phyloP scores from a whole-genome alignment of 1,284 basidiomycete species.

The Naganishia liquefaciens region DNA sequence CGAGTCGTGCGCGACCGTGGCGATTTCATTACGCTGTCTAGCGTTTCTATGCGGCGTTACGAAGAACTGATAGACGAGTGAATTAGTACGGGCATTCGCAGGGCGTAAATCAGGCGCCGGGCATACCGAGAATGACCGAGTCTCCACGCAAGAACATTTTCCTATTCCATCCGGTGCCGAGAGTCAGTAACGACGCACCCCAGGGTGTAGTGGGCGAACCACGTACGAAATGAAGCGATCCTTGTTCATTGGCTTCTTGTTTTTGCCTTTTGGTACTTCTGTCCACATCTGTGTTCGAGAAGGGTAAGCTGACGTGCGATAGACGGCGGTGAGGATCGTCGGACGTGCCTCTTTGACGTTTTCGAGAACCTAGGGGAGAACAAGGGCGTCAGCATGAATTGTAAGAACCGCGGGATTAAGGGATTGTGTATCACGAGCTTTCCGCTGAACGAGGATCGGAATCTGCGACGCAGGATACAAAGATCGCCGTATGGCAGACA shows the following conservation, averaged over 20 bases:
- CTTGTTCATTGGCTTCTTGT: constrained; percentile 98
- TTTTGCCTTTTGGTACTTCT: constrained; percentile 95
- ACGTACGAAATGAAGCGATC: constrained; percentile 98
- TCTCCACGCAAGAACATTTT: constrained; percentile 69
- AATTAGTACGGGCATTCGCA: no score
- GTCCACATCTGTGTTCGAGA: constrained; percentile 84
- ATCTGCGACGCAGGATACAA: no score
- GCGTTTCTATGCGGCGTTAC: constrained; percentile 71
- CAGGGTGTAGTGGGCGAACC: no score
- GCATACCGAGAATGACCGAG: constrained; percentile 89
- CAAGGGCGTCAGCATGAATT: constrained; percentile 8
- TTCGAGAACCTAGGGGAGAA: constrained; percentile 71
- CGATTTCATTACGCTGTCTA: background rate
- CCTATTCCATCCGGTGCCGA: constrained; percentile 39
- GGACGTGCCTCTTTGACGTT: constrained; percentile 84
- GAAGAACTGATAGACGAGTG: constrained; percentile 62
- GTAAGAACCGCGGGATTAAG: no score
- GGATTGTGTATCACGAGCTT: no score
- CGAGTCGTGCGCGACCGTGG: no score
- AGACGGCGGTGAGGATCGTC: background rate
- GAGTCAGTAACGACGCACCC: no score
- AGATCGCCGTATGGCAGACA: no score
- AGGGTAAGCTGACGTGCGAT: background rate
- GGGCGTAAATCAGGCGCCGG: no score
- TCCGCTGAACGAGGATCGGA: no score